A percentile compares a stretch with the other conserved stretches of the same genome.
These are phyloP conservation scores for Plasmodium adleri DNA, from an alignment of 169 alveolate genomes.

Conservation along the genomic window DNA sequence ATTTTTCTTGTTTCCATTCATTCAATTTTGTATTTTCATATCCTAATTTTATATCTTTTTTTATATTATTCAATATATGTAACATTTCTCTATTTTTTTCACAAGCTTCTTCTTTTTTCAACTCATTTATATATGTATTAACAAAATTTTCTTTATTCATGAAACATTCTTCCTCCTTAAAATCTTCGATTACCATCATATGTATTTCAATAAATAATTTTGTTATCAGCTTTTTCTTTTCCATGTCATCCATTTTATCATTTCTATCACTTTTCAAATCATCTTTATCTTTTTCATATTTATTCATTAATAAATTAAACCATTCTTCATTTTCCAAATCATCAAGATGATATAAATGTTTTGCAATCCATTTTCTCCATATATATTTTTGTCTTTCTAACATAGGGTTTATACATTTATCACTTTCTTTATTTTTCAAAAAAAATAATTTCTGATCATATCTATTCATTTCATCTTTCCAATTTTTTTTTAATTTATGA, in stretches of 20 bases:
- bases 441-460: not conserved
- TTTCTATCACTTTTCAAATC: too few species aligned
- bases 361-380: not conserved
- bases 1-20: not conserved
- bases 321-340: too few species aligned
- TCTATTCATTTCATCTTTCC: not conserved
- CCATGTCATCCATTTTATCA: too few species aligned
- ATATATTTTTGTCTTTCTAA: not conserved
- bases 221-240: not conserved
- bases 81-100: not conserved
- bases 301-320: too few species aligned
- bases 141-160: not conserved
- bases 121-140: not conserved
- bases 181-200: not conserved
- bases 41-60: not conserved
- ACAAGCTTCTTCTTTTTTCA: not conserved
- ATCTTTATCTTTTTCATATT: too few species aligned
- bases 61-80: not conserved
- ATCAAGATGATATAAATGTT: too few species aligned
- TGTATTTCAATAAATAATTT: not conserved
- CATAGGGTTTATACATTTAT: not conserved
- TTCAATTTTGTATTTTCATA: not conserved
- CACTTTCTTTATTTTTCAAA: not conserved
- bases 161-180: not conserved
- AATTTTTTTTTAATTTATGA: not conserved